A percentile compares a stretch with the other conserved stretches of the same genome.
phyloP scores from a whole-genome alignment of 805 yeast genomes.

The Jamesozyma lodderae region DNA sequence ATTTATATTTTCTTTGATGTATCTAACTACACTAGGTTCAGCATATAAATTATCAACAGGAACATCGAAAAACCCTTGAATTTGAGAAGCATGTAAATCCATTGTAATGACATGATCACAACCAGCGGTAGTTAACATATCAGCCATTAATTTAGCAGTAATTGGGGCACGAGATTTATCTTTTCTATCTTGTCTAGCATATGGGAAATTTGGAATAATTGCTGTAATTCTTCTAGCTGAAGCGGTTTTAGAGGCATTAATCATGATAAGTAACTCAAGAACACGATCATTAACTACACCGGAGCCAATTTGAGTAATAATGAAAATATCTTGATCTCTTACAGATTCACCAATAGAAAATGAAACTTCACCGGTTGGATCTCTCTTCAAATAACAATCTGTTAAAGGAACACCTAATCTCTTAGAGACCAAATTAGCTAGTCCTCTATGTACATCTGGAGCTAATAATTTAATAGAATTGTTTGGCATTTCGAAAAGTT shows the following conservation, averaged over 20 bases:
- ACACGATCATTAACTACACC: conserved; percentile 71
- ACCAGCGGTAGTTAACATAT: conserved; percentile 74
- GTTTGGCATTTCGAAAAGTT: conserved; percentile 51
- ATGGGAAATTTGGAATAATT: conserved; percentile 74
- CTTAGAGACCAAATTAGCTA: conserved; percentile 60
- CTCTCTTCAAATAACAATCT: conserved; percentile 55
- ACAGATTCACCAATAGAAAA: conserved; percentile 74
- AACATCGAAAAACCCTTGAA: conserved; percentile 75
- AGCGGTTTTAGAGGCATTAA: conserved; percentile 75
- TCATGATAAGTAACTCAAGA: conserved; percentile 66
- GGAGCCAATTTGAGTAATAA: conserved; percentile 71
- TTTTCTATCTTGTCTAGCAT: conserved; percentile 83
- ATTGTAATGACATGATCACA: conserved; percentile 80
- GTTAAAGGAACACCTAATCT: conserved; percentile 52
- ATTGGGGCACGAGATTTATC: conserved; percentile 81
- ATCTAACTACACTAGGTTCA: conserved; percentile 71
- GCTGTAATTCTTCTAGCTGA: conserved; percentile 78
- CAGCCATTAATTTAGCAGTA: conserved; percentile 78
- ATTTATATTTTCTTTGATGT: conserved; percentile 54
- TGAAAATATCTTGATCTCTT: conserved; percentile 76
- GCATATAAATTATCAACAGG: conserved; percentile 82
- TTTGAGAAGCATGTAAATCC: conserved; percentile 85
- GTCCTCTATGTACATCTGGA: conserved; percentile 56
- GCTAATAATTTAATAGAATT: conserved; percentile 62
- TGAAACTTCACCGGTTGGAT: conserved; percentile 64